Evolutionary conservation across 2,329 filamentous ascomycete genomes (phyloP), one percentile per base, ranked within the genome.

Genomic region (Fusarium albosuccineum): DNA sequence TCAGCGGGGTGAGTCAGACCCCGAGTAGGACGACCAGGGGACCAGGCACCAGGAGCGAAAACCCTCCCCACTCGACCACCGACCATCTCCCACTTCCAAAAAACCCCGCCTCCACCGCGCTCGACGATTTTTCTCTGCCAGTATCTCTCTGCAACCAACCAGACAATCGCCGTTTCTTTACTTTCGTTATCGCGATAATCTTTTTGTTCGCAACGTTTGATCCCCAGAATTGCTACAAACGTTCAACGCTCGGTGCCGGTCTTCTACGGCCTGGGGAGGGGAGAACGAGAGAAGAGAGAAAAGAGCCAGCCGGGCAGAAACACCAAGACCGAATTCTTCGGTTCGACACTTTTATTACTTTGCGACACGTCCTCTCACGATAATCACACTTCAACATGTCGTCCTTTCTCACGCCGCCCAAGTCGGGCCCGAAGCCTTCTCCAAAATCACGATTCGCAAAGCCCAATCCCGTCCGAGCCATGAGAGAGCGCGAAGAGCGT

Each of bases 401-500:
- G 52, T 83, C 82, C 33, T 80, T 84, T 58, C 73, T 83, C 52
- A 82, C 78, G 42, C 80, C 82, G 55, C 75, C 76, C 30, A 82
- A 79, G 72, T 75, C 75, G 66, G 70, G 64, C 59, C 64, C 14
- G 56, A 69, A 69, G 56, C 55, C 66, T 68, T 17, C 53, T 44
- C 75, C 71, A 62, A 81, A 77, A 78, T 82, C 77, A 34, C 80
- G 77, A 63, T 83, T 81, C 59, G 77, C 77, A 65, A 74, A 82
- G 42, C 74, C 83, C n/a, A 85, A 84, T 56, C 78, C 82, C 17
- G 78, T 82, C 62, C 82, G 84, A 56, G 84, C 84, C 46, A 82
- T 87, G 74, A 82, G 84, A 53, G 84, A 87, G 69, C 82, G 82
- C 39, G 80, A 83, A 67, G 82, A 83, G 73, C 79, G 81, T 16